Percentiles rank a stretch among this genome's conserved stretches.
phyloP scores from a whole-genome alignment of 345 rosid species.

The Populus alba region DNA sequence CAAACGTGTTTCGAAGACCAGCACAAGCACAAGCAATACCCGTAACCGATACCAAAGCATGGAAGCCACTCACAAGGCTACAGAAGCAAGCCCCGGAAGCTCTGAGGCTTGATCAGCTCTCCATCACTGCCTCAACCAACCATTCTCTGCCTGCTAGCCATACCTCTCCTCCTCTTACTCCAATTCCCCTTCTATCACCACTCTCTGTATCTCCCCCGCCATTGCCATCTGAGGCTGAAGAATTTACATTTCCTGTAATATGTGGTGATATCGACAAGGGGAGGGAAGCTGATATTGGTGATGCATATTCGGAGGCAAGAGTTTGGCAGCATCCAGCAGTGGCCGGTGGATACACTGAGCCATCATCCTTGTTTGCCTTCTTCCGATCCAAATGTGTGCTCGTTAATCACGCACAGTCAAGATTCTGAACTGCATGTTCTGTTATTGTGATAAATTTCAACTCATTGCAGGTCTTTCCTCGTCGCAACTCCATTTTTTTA shows the following conservation, averaged over 20 bases:
- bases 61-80: slow-evolving; percentile 60
- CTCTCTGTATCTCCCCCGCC: slow-evolving; percentile 34
- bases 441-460: background rate
- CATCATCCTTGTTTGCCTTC: slow-evolving; percentile 27
- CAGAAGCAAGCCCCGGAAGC: slow-evolving; percentile 53
- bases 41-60: slow-evolving; percentile 11
- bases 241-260: slow-evolving; percentile 18
- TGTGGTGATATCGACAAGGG: background rate
- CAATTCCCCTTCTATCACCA: slow-evolving; percentile 63
- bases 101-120: slow-evolving; percentile 31
- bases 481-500: background rate
- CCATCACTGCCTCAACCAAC: background rate
- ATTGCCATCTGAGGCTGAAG: slow-evolving; percentile 19
- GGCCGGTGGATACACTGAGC: slow-evolving; percentile 23
- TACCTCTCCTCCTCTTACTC: background rate
- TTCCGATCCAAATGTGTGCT: slow-evolving; percentile 50
- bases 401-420: slow-evolving; percentile 34
- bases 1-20: background rate
- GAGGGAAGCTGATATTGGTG: background rate
- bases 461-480: background rate
- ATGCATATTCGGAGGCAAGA: background rate
- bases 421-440: background rate
- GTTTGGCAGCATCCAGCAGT: slow-evolving; percentile 13
- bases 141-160: background rate
- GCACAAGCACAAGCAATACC: slow-evolving; percentile 10